These are phyloP conservation scores for Diaporthe aspalathi DNA, from an alignment of 2,329 filamentous ascomycete genomes.

Conservation along the genomic window DNA sequence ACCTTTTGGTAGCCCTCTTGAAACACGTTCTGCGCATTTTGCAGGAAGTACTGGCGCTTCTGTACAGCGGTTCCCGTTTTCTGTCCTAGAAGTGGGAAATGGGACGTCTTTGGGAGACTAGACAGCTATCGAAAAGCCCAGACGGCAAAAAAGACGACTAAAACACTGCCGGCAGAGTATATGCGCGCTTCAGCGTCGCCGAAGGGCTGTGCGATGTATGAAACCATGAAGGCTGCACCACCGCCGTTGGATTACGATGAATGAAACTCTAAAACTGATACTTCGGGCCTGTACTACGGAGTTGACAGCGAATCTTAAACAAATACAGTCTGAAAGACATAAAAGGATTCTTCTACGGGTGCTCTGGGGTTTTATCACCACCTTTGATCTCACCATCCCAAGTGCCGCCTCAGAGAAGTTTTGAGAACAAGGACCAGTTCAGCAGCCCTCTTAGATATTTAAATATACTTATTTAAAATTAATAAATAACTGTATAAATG, in stretches of 20 bases:
- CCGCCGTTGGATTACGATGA: neutral
- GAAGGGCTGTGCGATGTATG: neutral
- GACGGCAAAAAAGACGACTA: neutral
- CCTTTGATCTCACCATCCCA: neutral
- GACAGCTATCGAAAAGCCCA: constrained; percentile 7
- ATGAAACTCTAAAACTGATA: neutral
- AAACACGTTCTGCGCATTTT: constrained; percentile 22
- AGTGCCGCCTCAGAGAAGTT: no score
- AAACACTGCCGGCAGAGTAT: neutral
- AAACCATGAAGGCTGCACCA: neutral
- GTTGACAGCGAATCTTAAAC: neutral
- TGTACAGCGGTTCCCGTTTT: constrained; percentile 10
- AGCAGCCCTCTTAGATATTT: no score
- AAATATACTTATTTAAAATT: no score
- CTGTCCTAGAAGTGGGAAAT: constrained; percentile 13
- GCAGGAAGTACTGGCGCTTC: constrained; percentile 20
- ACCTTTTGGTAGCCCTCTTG: constrained; percentile 16
- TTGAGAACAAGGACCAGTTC: no score
- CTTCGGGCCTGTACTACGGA: neutral
- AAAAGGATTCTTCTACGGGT: neutral
- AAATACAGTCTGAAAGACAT: neutral
- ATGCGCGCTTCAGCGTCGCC: constrained; percentile 2
- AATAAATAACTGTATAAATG: no score
- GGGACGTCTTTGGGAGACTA: neutral
- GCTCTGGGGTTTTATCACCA: neutral